Conservation (phyloP, 2,329 filamentous ascomycete genomes). For the Aspergillus tanneri region DNA sequence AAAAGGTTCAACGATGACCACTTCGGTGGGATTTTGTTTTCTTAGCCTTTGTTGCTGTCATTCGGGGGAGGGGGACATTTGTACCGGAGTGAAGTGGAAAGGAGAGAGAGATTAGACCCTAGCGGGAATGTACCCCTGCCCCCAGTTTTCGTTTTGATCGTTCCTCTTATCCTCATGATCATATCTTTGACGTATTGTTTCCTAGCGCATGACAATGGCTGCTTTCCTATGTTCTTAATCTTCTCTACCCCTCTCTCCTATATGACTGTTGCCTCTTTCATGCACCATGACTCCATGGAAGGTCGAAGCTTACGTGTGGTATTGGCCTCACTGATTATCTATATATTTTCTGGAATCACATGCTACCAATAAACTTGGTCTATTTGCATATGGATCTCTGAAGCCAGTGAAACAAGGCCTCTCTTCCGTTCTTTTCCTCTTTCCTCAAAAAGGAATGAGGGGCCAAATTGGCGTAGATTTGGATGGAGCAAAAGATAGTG, state of each 20-base stretch:
- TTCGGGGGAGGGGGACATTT: too few relatives aligned
- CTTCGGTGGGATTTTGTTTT: too few relatives aligned
- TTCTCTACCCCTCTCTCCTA: neutral
- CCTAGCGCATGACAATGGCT: too few relatives aligned
- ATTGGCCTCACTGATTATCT: neutral
- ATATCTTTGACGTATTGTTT: too few relatives aligned
- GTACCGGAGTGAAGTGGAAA: neutral
- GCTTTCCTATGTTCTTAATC: too few relatives aligned
- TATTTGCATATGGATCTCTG: neutral
- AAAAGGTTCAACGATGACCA: too few relatives aligned
- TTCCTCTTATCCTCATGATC: neutral
- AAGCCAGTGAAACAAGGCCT: conserved; percentile 3
- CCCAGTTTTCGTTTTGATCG: neutral
- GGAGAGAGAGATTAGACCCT: conserved; percentile 17
- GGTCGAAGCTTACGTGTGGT: neutral
- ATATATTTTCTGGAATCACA: neutral
- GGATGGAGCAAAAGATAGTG: too few relatives aligned
- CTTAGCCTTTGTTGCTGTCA: too few relatives aligned
- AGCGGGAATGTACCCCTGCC: conserved; percentile 21
- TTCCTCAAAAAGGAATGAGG: too few relatives aligned
- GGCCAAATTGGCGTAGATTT: too few relatives aligned
- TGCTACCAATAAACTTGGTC: neutral
- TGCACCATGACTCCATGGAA: neutral
- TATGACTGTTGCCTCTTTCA: neutral
- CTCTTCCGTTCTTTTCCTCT: neutral